Evolutionary conservation across 2,329 filamentous ascomycete genomes (phyloP).

Genomic region (Pyrenophora teres): DNA sequence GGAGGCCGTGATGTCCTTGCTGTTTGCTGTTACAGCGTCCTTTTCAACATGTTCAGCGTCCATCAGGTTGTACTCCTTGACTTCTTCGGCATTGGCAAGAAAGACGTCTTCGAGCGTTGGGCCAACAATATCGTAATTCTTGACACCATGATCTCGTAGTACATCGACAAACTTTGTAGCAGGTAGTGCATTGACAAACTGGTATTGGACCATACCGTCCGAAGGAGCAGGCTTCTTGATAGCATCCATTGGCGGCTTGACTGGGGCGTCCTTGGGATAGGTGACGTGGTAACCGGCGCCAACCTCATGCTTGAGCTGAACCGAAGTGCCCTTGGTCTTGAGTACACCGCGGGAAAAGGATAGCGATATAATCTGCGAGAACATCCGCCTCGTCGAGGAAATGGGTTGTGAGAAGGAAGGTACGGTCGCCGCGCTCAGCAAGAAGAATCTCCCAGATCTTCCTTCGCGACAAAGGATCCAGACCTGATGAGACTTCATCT

Average conservation of each 20-base stretch:
- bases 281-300: constrained; percentile 82
- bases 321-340: constrained; percentile 81
- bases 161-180: constrained; percentile 72
- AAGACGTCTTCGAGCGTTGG: constrained; percentile 95
- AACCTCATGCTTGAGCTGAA: constrained; percentile 79
- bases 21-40: constrained; percentile 16
- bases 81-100: constrained; percentile 80
- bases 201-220: constrained; percentile 74
- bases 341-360: constrained; percentile 85
- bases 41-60: constrained; percentile 32
- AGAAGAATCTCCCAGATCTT: constrained; percentile 96
- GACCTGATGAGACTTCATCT: constrained; percentile 86
- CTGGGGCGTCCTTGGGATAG: constrained; percentile 39
- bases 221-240: constrained; percentile 50
- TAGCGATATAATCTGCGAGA: constrained; percentile 84
- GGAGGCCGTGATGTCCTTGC: constrained; percentile 29
- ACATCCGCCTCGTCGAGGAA: constrained; percentile 93
- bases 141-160: constrained; percentile 69
- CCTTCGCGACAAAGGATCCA: constrained; percentile 82
- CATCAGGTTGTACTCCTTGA: constrained; percentile 58
- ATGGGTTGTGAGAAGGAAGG: constrained; percentile 87
- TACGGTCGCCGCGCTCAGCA: constrained; percentile 78
- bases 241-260: constrained; percentile 56
- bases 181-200: constrained; percentile 69
- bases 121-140: constrained; percentile 82